These are phyloP conservation scores for Emericellopsis terricola DNA, from an alignment of 495 filamentous ascomycete genomes.

Conservation along the genomic window DNA sequence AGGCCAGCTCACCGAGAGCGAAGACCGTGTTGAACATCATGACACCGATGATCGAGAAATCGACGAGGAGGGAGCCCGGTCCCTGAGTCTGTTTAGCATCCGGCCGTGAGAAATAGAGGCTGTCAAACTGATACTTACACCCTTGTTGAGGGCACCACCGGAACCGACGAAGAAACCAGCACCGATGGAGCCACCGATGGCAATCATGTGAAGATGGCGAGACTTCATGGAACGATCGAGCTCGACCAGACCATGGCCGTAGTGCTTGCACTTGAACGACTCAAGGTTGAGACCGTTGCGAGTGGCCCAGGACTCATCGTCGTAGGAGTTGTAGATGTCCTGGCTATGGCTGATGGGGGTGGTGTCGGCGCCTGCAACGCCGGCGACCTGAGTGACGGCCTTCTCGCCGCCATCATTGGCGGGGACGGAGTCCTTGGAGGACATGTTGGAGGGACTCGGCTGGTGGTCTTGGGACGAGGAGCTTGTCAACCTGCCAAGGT, in stretches of 20 bases:
- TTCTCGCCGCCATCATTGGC: background rate
- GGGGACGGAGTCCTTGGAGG: background rate
- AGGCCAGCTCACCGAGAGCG: slow-evolving; percentile 56
- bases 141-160: slow-evolving; percentile 23
- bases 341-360: background rate
- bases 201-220: slow-evolving; percentile 60
- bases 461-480: too few species aligned
- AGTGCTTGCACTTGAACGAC: slow-evolving; percentile 23
- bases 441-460: background rate
- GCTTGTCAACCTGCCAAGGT: too few species aligned
- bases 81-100: slow-evolving; percentile 11
- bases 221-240: slow-evolving; percentile 44
- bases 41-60: slow-evolving; percentile 35
- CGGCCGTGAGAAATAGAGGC: background rate
- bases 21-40: slow-evolving; percentile 44
- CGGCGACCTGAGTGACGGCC: too few species aligned
- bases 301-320: slow-evolving; percentile 22
- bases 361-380: background rate
- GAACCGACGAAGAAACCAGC: slow-evolving; percentile 43
- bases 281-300: slow-evolving; percentile 31
- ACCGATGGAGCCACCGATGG: slow-evolving; percentile 55
- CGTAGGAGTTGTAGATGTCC: background rate
- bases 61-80: slow-evolving; percentile 30
- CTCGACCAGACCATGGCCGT: slow-evolving; percentile 16
- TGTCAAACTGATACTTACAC: too few species aligned